These are phyloP conservation scores for Porcisia hertigi DNA, from an alignment of 208 protist species.

Conservation along the genomic window DNA sequence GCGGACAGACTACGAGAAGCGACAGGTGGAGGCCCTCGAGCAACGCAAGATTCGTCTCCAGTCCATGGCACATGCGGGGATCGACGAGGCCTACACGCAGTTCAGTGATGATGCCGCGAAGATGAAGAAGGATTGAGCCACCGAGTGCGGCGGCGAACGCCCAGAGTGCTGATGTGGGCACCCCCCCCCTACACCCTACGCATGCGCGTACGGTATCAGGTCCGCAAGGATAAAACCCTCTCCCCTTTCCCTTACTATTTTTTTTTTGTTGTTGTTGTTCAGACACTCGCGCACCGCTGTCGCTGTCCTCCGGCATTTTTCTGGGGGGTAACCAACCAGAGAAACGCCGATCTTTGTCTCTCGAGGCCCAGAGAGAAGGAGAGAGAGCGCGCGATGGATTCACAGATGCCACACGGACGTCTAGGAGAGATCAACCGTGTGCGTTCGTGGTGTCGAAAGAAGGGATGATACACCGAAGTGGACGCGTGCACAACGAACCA, in stretches of 20 bases:
- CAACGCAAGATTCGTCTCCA: constrained; percentile 22
- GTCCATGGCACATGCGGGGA: constrained; percentile 1
- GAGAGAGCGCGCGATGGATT: not conserved
- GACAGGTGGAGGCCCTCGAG: constrained; percentile 23
- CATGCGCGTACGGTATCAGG: not conserved
- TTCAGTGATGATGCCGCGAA: not conserved
- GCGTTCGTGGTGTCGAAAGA: too few relatives aligned
- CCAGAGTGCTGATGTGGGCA: not conserved
- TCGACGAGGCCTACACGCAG: not conserved
- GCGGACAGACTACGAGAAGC: constrained; percentile 56
- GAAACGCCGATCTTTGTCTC: not conserved
- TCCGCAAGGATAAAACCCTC: not conserved
- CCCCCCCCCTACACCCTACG: not conserved
- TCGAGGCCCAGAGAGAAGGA: too few relatives aligned
- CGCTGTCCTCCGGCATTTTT: not conserved
- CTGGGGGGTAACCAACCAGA: not conserved
- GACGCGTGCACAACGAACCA: too few relatives aligned
- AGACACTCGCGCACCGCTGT: not conserved
- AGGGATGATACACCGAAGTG: too few relatives aligned
- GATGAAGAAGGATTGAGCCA: constrained; percentile 2
- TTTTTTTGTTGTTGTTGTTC: not conserved
- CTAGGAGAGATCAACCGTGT: too few relatives aligned
- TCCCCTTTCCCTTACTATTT: not conserved
- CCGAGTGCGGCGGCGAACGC: not conserved
- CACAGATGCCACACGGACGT: too few relatives aligned